Conservation (phyloP, 192 early-diverging fungal genomes). For the Backusella tuberculispora region DNA sequence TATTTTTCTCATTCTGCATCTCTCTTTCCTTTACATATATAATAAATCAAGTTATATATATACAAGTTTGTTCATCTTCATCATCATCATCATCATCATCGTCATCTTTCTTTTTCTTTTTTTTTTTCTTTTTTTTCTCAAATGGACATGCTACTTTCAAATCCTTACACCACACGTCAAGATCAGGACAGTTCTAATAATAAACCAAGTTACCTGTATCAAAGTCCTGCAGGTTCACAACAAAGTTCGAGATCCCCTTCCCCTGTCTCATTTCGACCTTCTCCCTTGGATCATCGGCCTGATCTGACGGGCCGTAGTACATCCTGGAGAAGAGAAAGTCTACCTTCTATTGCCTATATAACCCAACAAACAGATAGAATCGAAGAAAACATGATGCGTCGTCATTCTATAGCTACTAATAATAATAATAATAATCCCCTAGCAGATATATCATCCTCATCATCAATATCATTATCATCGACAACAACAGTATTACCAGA, state of each 20-base stretch:
- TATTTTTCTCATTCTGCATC: constrained; percentile 19
- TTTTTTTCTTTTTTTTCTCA: not conserved
- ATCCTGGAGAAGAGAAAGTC: constrained; percentile 45
- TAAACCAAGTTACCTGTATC: not conserved
- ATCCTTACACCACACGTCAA: constrained; percentile 7
- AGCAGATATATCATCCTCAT: too few relatives aligned
- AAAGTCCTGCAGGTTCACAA: constrained; percentile 15
- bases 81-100: not conserved
- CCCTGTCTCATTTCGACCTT: constrained; percentile 26
- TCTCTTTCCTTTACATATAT: not conserved
- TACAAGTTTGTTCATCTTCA: not conserved
- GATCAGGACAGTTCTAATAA: not conserved
- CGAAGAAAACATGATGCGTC: constrained; percentile 7
- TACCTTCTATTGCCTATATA: constrained; percentile 43
- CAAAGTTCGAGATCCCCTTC: constrained; percentile 19
- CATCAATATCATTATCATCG: too few relatives aligned
- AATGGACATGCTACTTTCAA: constrained; percentile 16
- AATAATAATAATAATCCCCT: not conserved
- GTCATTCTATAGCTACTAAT: constrained; percentile 30
- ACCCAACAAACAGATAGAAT: not conserved
- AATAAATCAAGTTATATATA: too few relatives aligned
- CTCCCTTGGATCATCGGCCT: constrained; percentile 43
- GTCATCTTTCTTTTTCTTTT: not conserved
- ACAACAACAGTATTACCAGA: constrained; percentile 18
- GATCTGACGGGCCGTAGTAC: constrained; percentile 40